Percentiles rank a stretch among this genome's conserved stretches.
These are phyloP conservation scores for Spergularia bocconei DNA, from an alignment of 148 eudicot genomes.

Conservation along the genomic window DNA sequence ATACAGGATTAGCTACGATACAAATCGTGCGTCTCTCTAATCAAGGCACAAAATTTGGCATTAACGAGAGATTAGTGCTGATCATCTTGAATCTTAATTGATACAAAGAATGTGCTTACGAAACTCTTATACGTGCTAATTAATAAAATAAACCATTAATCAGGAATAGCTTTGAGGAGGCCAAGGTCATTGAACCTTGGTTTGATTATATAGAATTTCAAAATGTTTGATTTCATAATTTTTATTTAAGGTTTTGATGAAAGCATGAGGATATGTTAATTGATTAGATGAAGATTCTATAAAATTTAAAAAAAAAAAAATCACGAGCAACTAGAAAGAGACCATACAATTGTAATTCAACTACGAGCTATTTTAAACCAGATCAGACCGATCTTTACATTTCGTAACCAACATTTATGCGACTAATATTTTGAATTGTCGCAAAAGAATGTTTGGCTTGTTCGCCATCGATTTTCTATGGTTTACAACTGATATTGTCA, in stretches of 20 bases:
- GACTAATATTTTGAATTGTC: too few species aligned
- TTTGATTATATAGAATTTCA: neutral
- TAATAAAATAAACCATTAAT: neutral
- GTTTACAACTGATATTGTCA: too few species aligned
- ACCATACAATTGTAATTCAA: too few species aligned
- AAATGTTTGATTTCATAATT: neutral
- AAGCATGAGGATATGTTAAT: neutral
- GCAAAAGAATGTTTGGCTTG: too few species aligned
- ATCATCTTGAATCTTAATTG: neutral
- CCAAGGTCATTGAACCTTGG: slow-evolving; percentile 7
- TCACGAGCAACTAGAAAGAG: too few species aligned
- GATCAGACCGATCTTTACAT: too few species aligned
- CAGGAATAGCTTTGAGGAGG: neutral
- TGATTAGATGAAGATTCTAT: neutral
- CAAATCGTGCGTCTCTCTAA: neutral
- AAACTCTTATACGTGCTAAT: neutral
- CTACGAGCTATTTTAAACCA: too few species aligned
- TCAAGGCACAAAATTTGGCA: neutral
- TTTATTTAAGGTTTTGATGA: neutral
- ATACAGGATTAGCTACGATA: too few species aligned
- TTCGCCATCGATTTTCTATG: too few species aligned
- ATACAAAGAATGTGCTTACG: neutral
- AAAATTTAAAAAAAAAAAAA: too few species aligned
- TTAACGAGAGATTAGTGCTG: neutral
- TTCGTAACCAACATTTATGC: too few species aligned